A percentile compares a stretch with the other conserved stretches of the same genome.
phyloP scores from a whole-genome alignment of 176 grass and related monocot species.

The Paspalum notatum region DNA sequence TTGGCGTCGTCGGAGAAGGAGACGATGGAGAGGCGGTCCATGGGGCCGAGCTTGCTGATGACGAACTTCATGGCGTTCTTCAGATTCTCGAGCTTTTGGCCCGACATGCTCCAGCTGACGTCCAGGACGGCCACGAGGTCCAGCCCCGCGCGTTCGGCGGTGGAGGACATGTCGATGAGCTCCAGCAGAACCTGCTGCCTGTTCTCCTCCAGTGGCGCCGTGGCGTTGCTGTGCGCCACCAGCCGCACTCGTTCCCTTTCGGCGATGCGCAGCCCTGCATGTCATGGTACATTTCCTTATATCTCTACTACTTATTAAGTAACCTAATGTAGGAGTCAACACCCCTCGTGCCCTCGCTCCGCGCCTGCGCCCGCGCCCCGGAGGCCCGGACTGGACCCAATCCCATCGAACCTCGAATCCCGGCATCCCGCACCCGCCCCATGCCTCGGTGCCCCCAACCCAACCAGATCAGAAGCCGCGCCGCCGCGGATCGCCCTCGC shows the following conservation, averaged over 20 bases:
- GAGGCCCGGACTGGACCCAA: too few species aligned
- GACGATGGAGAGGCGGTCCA: constrained; percentile 52
- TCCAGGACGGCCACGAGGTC: constrained; percentile 50
- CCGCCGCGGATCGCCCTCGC: too few species aligned
- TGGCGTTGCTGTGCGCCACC: not conserved
- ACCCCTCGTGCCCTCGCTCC: too few species aligned
- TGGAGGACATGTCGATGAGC: constrained; percentile 13
- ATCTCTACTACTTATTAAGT: too few species aligned
- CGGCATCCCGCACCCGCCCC: too few species aligned
- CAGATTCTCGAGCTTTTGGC: not conserved
- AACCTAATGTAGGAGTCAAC: too few species aligned
- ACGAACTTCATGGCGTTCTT: constrained; percentile 42
- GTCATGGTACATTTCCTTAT: too few species aligned
- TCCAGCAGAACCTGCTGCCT: constrained; percentile 32
- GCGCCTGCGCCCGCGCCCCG: too few species aligned
- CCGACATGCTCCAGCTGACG: constrained; percentile 10
- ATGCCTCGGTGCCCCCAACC: too few species aligned
- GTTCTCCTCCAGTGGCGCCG: constrained; percentile 10
- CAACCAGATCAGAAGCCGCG: too few species aligned
- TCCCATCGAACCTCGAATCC: too few species aligned
- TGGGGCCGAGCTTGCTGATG: constrained; percentile 31
- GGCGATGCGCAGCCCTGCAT: too few species aligned
- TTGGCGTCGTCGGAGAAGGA: not conserved
- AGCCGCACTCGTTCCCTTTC: constrained; percentile 17
- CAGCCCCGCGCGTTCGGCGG: not conserved